Base-by-base conservation (phyloP, 768 basidiomycete genomes). In the Rhizopogon rudus region DNA sequence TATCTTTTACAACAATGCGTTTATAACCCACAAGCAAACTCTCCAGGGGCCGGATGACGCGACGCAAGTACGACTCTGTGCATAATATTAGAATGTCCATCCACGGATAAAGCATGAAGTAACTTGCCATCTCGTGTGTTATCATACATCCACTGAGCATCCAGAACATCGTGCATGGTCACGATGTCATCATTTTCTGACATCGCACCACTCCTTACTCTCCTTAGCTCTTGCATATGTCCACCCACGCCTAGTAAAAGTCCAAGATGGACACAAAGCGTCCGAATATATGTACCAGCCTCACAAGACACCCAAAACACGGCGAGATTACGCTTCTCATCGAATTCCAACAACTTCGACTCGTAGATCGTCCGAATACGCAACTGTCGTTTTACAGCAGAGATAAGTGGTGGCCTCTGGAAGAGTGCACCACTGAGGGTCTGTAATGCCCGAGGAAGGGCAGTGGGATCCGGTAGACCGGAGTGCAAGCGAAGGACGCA, bases 251-350 rank as follows among this genome's bases (percentile, higher is more conserved):
- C 97, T 39, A 98, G 77, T 41, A 99, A 58, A 51, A 99, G 79
- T 56, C 97, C 97, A 52, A 99, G 76, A 73, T 99, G 97, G 13
- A 99, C 97, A 70, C 97, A 99, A 44, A 99, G 80, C 1, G 97
- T 99, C 69, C 97, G 88, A 62, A 91, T 91, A 61, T 91, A 91
- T n/a, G 90, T 92, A 57, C 97, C 97, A 39, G 97, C 97, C 70
- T 99, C 97, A 69, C 97, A 99, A 20, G 91, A 93, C 22, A 98
- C 97, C 93, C 93, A 96, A 77, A 98, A 99, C 17, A 99, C 95
- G 40, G 83, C 93, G 52, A 99, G 82, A 65, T 97, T 95, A 51
- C 97, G 85, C 69, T 97, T 91, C 67, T 98, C 94, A 70, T 99
- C 97, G 63, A 93, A 98, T 72, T 99, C 97, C 61, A 97, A 79